These are phyloP conservation scores for Solanum microdontum DNA, from an alignment of 257 asterid species.

Conservation along the genomic window DNA sequence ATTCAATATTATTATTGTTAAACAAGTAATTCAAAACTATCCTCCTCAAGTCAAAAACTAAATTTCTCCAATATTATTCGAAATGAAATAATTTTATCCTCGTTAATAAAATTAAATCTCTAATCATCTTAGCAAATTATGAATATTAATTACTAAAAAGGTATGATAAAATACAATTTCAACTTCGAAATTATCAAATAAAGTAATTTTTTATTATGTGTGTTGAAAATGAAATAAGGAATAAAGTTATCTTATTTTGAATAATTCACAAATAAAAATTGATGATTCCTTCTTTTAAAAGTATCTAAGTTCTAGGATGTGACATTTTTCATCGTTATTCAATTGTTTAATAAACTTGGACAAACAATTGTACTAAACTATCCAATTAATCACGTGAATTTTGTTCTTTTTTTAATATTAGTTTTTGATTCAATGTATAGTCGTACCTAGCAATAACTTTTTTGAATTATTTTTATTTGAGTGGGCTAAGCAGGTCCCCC, in stretches of 20 bases:
- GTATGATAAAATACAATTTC: background rate
- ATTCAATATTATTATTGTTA: background rate
- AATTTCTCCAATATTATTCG: background rate
- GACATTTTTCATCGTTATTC: background rate
- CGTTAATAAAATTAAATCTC: background rate
- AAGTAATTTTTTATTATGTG: too few relatives aligned
- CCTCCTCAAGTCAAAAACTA: background rate
- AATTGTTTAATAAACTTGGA: background rate
- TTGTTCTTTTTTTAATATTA: background rate
- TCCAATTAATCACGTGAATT: background rate
- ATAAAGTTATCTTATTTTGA: background rate
- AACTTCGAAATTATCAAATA: too few relatives aligned
- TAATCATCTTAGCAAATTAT: too few relatives aligned
- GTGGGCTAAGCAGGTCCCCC: background rate
- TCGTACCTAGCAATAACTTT: background rate
- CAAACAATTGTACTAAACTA: background rate
- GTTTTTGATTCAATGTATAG: background rate
- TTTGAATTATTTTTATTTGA: background rate
- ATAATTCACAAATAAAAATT: background rate
- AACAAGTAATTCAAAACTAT: background rate
- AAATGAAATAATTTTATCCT: background rate
- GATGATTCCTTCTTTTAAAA: background rate
- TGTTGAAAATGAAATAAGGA: background rate
- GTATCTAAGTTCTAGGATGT: background rate
- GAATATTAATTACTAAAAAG: too few relatives aligned